Percentiles rank a stretch among this genome's conserved stretches.
phyloP scores from a whole-genome alignment of 345 rosid species.

The Acer saccharum region DNA sequence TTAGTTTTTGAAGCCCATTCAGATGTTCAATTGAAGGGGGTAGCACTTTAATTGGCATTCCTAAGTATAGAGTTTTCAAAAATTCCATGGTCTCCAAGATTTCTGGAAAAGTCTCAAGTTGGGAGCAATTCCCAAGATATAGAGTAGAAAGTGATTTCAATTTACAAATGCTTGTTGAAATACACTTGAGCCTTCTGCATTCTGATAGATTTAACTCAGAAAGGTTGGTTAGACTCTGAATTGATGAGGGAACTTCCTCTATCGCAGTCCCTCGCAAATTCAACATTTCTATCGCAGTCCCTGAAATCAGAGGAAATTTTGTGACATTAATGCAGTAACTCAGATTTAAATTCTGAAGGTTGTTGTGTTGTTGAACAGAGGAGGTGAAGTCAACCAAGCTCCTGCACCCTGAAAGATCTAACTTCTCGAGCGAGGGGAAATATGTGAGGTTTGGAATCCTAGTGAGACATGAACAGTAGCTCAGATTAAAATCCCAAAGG shows the following conservation, averaged over 20 bases:
- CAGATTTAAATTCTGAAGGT: neutral
- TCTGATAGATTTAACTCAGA: neutral
- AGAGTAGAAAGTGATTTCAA: neutral
- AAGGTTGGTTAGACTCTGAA: neutral
- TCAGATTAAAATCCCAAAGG: neutral
- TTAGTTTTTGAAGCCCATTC: neutral
- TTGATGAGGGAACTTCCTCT: neutral
- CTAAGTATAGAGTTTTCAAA: neutral
- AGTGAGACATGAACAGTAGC: neutral
- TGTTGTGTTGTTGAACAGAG: neutral
- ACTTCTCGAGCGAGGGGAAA: too few relatives aligned
- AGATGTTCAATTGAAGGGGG: neutral
- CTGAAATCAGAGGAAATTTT: neutral
- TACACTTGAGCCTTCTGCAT: neutral
- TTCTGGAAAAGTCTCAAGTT: too few relatives aligned
- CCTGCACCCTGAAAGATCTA: slow-evolving; percentile 14
- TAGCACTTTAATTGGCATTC: neutral
- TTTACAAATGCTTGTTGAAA: neutral
- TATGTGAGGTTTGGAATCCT: too few relatives aligned
- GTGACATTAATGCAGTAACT: neutral
- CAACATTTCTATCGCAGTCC: neutral
- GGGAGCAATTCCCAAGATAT: neutral
- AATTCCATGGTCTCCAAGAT: neutral
- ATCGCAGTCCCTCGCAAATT: neutral
- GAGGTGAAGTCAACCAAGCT: neutral